A percentile compares a stretch with the other conserved stretches of the same genome.
These are phyloP conservation scores for Erythrobasidium hasegawianum DNA, from an alignment of 1,284 basidiomycete species.

Conservation along the genomic window DNA sequence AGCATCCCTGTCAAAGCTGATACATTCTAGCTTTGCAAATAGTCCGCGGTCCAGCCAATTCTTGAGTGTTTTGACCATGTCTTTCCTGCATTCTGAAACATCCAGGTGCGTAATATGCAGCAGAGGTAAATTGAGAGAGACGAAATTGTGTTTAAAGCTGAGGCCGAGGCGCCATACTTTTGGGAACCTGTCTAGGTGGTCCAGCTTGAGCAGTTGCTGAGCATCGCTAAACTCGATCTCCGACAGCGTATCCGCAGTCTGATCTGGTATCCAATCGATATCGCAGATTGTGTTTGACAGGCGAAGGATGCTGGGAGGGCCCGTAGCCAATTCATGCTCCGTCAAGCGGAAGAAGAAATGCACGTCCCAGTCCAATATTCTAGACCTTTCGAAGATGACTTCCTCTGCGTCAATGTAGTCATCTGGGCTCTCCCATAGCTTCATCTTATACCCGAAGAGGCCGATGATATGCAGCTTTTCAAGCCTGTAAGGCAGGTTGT, in stretches of 20 bases:
- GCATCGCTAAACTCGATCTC: constrained; percentile 2
- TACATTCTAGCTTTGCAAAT: background rate
- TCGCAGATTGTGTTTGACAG: background rate
- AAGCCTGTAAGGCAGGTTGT: constrained; percentile 22
- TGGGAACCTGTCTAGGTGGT: background rate
- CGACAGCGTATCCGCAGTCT: background rate
- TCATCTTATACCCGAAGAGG: constrained; percentile 7
- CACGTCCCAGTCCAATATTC: constrained; percentile 14
- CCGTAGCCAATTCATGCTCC: background rate
- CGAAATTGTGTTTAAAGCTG: constrained; percentile 9
- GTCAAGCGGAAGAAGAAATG: constrained; percentile 6
- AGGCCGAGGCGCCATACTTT: background rate
- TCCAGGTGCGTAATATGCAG: background rate
- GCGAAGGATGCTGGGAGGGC: background rate
- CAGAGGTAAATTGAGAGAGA: background rate
- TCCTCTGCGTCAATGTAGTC: constrained; percentile 8
- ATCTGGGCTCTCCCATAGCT: constrained; percentile 12
- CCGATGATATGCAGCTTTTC: background rate
- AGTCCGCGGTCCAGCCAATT: background rate
- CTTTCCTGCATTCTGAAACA: background rate
- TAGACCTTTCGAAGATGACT: background rate
- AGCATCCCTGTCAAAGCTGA: background rate
- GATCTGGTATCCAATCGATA: constrained; percentile 12
- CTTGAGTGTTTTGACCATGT: background rate
- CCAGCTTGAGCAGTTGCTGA: constrained; percentile 8